phyloP scores from a whole-genome alignment of 73 alveolate genomes.

The Paramecium sonneborni region DNA sequence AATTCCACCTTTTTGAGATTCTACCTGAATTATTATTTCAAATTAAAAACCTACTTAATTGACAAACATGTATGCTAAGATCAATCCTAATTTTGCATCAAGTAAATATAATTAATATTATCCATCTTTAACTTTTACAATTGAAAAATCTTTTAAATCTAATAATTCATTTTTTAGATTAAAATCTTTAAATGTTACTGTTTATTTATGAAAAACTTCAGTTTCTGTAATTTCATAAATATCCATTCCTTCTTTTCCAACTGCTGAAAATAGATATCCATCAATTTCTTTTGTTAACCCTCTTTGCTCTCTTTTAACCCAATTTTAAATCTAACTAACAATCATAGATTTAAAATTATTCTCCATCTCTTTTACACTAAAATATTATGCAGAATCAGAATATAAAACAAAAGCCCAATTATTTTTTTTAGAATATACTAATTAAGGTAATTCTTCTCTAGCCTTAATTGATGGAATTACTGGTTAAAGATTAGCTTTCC shows the following conservation, averaged over 20 bases:
- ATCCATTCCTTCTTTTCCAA: slow-evolving; percentile 24
- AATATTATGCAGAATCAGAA: slow-evolving; percentile 20
- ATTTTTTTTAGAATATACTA: neutral
- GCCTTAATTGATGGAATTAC: neutral
- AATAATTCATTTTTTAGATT: neutral
- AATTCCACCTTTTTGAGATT: neutral
- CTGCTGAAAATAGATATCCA: slow-evolving; percentile 3
- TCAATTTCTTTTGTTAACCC: slow-evolving; percentile 40
- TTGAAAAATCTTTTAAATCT: slow-evolving; percentile 5
- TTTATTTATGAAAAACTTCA: neutral
- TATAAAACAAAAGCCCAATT: slow-evolving; percentile 4
- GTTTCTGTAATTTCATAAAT: neutral
- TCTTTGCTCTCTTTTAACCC: slow-evolving; percentile 23
- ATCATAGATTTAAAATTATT: neutral
- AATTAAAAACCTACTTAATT: neutral
- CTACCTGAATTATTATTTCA: neutral
- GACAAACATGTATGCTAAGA: neutral
- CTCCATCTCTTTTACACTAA: slow-evolving; percentile 8
- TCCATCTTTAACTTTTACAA: neutral
- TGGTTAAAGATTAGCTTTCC: slow-evolving; percentile 16
- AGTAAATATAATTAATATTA: neutral
- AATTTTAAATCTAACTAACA: neutral
- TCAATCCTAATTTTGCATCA: neutral
- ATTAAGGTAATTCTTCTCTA: neutral
- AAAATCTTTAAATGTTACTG: neutral